phyloP scores from a whole-genome alignment of 2,329 filamentous ascomycete genomes.

The Cladosporium sp. region DNA sequence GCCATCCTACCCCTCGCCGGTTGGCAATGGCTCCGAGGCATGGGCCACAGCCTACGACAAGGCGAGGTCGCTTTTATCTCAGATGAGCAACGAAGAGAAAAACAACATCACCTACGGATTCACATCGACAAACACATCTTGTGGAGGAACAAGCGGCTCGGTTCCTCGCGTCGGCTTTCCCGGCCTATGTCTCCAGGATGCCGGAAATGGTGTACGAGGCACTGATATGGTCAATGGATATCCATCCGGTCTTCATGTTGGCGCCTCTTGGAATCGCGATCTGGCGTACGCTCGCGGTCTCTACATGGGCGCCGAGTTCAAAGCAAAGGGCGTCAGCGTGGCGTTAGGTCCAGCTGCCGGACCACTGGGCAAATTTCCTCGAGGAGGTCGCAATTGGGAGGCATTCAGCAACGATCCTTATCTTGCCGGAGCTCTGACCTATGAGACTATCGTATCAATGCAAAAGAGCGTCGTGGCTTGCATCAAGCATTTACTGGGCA shows the following conservation, averaged over 20 bases:
- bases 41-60: conserved; percentile 39
- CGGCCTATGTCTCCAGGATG: conserved; percentile 39
- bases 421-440: conserved; percentile 26
- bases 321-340: conserved; percentile 28
- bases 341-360: conserved; percentile 29
- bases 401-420: conserved; percentile 21
- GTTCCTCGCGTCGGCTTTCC: conserved; percentile 36
- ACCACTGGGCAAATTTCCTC: conserved; percentile 27
- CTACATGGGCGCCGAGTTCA: conserved; percentile 31
- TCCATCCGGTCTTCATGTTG: conserved; percentile 33
- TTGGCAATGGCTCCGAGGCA: conserved; percentile 20
- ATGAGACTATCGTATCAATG: conserved; percentile 25
- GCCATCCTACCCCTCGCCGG: conserved; percentile 25
- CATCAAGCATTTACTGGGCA: conserved; percentile 31
- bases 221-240: conserved; percentile 32
- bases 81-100: conserved; percentile 37
- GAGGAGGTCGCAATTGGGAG: conserved; percentile 31
- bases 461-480: conserved; percentile 36
- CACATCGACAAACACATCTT: conserved; percentile 18
- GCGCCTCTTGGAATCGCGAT: conserved; percentile 36
- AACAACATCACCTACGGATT: conserved; percentile 34
- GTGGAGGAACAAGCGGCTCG: conserved; percentile 33
- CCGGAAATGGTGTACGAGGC: conserved; percentile 31
- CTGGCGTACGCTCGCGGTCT: conserved; percentile 31
- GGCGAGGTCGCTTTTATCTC: conserved; percentile 35